A percentile compares a stretch with the other conserved stretches of the same genome.
phyloP scores from a whole-genome alignment of 2,329 filamentous ascomycete species.

The Rhinocladiella similis region DNA sequence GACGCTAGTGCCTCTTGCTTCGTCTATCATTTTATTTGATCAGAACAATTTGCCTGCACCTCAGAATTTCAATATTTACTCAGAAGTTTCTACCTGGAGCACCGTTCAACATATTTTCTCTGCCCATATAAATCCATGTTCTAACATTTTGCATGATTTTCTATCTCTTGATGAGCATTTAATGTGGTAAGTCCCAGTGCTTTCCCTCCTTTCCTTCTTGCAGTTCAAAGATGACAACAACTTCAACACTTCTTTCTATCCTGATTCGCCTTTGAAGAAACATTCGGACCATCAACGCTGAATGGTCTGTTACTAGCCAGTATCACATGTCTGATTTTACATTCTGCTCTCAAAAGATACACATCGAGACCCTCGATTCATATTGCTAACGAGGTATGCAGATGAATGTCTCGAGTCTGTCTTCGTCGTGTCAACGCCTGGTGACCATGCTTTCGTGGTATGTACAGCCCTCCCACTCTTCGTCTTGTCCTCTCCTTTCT shows the following conservation, averaged over 20 bases:
- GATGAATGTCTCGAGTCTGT: background rate
- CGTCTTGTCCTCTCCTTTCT: constrained; percentile 19
- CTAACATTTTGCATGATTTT: background rate
- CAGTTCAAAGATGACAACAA: constrained; percentile 58
- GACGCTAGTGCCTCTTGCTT: background rate
- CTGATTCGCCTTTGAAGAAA: constrained; percentile 69
- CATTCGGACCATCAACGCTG: constrained; percentile 61
- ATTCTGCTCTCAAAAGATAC: constrained; percentile 13
- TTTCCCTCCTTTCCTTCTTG: background rate
- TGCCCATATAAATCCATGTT: background rate
- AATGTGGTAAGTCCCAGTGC: background rate
- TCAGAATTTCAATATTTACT: background rate
- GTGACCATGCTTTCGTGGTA: background rate
- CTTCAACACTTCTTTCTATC: constrained; percentile 61
- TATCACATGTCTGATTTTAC: constrained; percentile 64
- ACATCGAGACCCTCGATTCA: background rate
- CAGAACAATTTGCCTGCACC: too few species aligned
- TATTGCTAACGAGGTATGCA: constrained; percentile 4
- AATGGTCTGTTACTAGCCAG: constrained; percentile 71
- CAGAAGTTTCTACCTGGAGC: background rate
- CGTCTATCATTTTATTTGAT: background rate
- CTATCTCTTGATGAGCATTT: background rate
- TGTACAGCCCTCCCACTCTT: background rate
- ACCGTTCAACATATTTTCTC: background rate
- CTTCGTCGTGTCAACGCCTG: background rate